Conservation (phyloP, 768 basidiomycete genomes). For the Daedaleopsis sinensis region DNA sequence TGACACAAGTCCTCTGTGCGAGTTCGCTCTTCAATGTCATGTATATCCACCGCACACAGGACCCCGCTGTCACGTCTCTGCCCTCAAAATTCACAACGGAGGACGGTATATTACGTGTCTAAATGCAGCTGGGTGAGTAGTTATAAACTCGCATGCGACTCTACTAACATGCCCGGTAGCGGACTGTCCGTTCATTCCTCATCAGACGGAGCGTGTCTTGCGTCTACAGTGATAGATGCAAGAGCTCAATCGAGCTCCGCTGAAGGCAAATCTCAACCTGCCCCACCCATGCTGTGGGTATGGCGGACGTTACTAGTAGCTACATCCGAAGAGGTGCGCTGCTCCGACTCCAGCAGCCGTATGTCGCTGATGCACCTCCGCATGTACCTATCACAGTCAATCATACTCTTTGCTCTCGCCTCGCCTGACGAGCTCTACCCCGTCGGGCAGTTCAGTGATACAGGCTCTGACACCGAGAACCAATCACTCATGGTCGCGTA, state of each 20-base stretch:
- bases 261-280: conserved; percentile 36
- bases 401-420: conserved; percentile 51
- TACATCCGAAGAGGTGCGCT: conserved; percentile 32
- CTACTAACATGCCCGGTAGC: conserved; percentile 36
- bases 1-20: conserved; percentile 33
- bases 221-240: conserved; percentile 35
- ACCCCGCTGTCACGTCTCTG: conserved; percentile 42
- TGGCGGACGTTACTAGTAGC: conserved; percentile 38
- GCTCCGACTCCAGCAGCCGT: neutral
- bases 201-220: conserved; percentile 50
- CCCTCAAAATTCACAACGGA: conserved; percentile 49
- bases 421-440: conserved; percentile 40
- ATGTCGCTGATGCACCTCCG: neutral
- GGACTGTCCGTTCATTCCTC: conserved; percentile 55
- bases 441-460: conserved; percentile 21
- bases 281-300: conserved; percentile 31
- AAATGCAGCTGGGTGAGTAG: conserved; percentile 65
- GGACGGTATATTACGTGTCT: conserved; percentile 52
- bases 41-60: conserved; percentile 52
- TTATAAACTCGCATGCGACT: neutral
- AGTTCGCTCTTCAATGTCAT: conserved; percentile 31
- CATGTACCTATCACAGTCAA: conserved; percentile 15
- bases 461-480: conserved; percentile 30
- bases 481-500: conserved; percentile 45
- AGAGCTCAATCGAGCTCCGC: conserved; percentile 28